Percentiles rank a stretch among this genome's conserved stretches.
Conservation (phyloP, 495 filamentous ascomycete species). For the Hypoxylon crocopeplum region DNA sequence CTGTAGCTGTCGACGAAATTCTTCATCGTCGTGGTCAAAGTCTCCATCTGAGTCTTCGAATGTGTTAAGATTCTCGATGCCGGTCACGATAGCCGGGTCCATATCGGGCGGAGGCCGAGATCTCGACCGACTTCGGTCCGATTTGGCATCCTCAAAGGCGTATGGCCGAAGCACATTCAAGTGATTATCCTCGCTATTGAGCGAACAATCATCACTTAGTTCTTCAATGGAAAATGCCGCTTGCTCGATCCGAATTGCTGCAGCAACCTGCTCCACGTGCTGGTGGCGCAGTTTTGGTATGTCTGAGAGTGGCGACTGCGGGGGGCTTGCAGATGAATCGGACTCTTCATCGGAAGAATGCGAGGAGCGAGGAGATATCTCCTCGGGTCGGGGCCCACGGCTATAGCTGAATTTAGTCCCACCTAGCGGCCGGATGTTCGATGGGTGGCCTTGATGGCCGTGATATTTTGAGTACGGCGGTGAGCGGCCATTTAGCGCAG, state of each 20-base stretch:
- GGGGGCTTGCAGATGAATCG: slow-evolving; percentile 37
- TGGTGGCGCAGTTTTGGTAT: slow-evolving; percentile 38
- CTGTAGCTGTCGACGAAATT: slow-evolving; percentile 39
- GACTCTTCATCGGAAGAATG: slow-evolving; percentile 47
- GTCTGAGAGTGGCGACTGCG: slow-evolving; percentile 45
- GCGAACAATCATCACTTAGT: slow-evolving; percentile 48
- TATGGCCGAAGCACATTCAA: slow-evolving; percentile 48
- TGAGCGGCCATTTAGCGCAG: slow-evolving; percentile 38
- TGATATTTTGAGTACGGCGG: slow-evolving; percentile 29
- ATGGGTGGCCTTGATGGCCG: slow-evolving; percentile 33
- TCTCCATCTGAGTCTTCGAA: slow-evolving; percentile 51
- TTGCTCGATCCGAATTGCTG: slow-evolving; percentile 44
- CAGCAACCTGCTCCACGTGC: slow-evolving; percentile 27
- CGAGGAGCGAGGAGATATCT: slow-evolving; percentile 60
- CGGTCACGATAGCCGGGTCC: slow-evolving; percentile 47
- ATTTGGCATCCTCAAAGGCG: slow-evolving; percentile 54
- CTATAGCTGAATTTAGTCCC: slow-evolving; percentile 52
- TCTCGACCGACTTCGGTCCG: slow-evolving; percentile 51
- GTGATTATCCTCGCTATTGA: slow-evolving; percentile 49
- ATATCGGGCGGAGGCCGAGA: slow-evolving; percentile 47
- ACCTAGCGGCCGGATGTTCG: slow-evolving; percentile 49
- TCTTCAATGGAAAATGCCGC: slow-evolving; percentile 52
- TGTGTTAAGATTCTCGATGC: slow-evolving; percentile 51
- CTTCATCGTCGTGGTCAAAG: slow-evolving; percentile 48
- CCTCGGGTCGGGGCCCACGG: slow-evolving; percentile 48